Conservation (phyloP, 352 stramenopile genomes). For the Globisporangium heterothallicum region DNA sequence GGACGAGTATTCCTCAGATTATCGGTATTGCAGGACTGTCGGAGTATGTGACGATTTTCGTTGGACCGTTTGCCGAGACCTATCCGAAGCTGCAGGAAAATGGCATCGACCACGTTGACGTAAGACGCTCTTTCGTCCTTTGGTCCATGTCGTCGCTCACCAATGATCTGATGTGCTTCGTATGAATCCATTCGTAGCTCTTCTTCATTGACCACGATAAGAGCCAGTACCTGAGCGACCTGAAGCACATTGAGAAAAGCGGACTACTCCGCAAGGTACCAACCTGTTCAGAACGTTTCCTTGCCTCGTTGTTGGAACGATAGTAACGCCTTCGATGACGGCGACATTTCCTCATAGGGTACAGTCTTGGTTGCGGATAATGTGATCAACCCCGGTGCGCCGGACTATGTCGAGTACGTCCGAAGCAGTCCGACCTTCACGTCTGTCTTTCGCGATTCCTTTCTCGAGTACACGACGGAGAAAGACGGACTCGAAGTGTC, state of each 20-base stretch:
- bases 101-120: slow-evolving; percentile 25
- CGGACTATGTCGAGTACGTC: slow-evolving; percentile 38
- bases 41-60: slow-evolving; percentile 27
- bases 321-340: background rate
- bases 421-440: slow-evolving; percentile 20
- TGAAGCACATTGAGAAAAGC: slow-evolving; percentile 26
- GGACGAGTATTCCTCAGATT: slow-evolving; percentile 22
- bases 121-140: slow-evolving; percentile 5
- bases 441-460: slow-evolving; percentile 31
- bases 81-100: slow-evolving; percentile 22
- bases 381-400: slow-evolving; percentile 23
- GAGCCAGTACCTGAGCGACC: slow-evolving; percentile 25
- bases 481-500: slow-evolving; percentile 36
- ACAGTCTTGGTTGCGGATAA: slow-evolving; percentile 38
- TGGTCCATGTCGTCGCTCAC: background rate
- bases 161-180: background rate
- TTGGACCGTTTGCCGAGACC: slow-evolving; percentile 28
- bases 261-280: slow-evolving; percentile 21
- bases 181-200: slow-evolving; percentile 10
- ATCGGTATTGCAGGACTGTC: slow-evolving; percentile 24
- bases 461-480: slow-evolving; percentile 30
- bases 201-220: slow-evolving; percentile 41
- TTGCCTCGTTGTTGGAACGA: no score
- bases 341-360: slow-evolving; percentile 11
- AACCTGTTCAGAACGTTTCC: background rate